Evolutionary conservation across 192 early-diverging fungal species (phyloP).

Genomic region (Backusella australiensis): DNA sequence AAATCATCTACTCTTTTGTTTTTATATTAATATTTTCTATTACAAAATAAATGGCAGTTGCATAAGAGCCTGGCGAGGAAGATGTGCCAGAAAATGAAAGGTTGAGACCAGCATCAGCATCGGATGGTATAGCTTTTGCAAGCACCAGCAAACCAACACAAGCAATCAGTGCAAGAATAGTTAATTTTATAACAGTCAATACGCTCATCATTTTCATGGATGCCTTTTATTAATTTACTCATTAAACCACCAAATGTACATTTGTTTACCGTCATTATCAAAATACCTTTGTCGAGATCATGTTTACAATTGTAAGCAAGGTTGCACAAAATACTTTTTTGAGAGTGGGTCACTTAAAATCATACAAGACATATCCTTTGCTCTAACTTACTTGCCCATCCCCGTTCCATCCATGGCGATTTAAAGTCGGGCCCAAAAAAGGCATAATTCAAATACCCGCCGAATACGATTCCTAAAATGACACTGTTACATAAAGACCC

Average conservation of each 20-base stretch:
- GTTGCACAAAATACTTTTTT: slow-evolving; percentile 23
- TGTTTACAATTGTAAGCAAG: slow-evolving; percentile 19
- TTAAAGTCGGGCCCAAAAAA: slow-evolving; percentile 14
- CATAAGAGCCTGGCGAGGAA: slow-evolving; percentile 25
- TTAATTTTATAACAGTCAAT: slow-evolving; percentile 30
- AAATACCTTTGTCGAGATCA: slow-evolving; percentile 25
- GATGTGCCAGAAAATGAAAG: slow-evolving; percentile 31
- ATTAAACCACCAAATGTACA: neutral
- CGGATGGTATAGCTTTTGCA: slow-evolving; percentile 4
- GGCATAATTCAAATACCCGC: slow-evolving; percentile 27
- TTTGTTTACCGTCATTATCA: neutral
- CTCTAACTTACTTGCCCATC: slow-evolving; percentile 28
- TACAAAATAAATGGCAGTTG: slow-evolving; percentile 31
- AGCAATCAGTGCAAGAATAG: slow-evolving; percentile 13
- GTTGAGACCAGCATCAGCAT: slow-evolving; percentile 12
- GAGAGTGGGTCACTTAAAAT: too few species aligned
- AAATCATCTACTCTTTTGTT: neutral
- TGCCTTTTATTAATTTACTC: neutral
- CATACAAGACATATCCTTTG: neutral
- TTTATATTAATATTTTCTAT: neutral
- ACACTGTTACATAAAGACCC: neutral
- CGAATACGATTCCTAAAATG: slow-evolving; percentile 27
- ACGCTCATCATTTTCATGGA: slow-evolving; percentile 21
- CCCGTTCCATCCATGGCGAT: slow-evolving; percentile 21
- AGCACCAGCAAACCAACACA: slow-evolving; percentile 18